Evolutionary conservation across 2,329 filamentous ascomycete species (phyloP).

Genomic region (Xenosphaeropsis pyriputrescens): DNA sequence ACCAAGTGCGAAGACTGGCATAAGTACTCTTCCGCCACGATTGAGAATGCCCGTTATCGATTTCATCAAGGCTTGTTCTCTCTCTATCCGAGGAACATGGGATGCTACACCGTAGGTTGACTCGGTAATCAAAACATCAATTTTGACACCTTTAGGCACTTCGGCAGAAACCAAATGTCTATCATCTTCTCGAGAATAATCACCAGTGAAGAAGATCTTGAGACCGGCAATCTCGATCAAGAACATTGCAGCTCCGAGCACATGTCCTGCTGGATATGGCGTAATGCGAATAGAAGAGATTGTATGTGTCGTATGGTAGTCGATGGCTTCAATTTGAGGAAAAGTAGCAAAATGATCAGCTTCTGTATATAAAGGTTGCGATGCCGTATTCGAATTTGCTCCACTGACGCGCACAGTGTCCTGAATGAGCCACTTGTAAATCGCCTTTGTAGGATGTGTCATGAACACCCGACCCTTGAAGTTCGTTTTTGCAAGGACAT

Average conservation of each 20-base stretch:
- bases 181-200: conserved; percentile 93
- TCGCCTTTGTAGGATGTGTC: conserved; percentile 98
- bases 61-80: conserved; percentile 91
- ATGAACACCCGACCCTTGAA: conserved; percentile 96
- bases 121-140: conserved; percentile 94
- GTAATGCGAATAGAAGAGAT: conserved; percentile 95
- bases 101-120: conserved; percentile 94
- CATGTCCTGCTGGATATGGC: conserved; percentile 91
- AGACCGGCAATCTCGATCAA: conserved; percentile 92
- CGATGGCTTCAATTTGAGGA: conserved; percentile 88
- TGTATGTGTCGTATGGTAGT: conserved; percentile 95
- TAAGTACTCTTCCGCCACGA: conserved; percentile 77
- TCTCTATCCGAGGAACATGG: conserved; percentile 77
- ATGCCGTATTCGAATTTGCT: conserved; percentile 42
- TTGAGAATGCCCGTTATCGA: conserved; percentile 85
- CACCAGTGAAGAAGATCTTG: conserved; percentile 93
- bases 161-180: conserved; percentile 88
- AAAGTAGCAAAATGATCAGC: conserved; percentile 91
- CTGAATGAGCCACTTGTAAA: conserved; percentile 99
- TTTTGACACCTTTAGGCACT: conserved; percentile 75
- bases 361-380: conserved; percentile 83
- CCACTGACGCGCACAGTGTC: conserved; percentile 86
- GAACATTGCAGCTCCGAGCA: conserved; percentile 97
- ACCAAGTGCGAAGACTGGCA: conserved; percentile 91
- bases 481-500: conserved; percentile 94